A percentile compares a stretch with the other conserved stretches of the same genome.
These are phyloP conservation scores for Schizophyllum commune DNA, from an alignment of 1,284 basidiomycete genomes.

Conservation along the genomic window DNA sequence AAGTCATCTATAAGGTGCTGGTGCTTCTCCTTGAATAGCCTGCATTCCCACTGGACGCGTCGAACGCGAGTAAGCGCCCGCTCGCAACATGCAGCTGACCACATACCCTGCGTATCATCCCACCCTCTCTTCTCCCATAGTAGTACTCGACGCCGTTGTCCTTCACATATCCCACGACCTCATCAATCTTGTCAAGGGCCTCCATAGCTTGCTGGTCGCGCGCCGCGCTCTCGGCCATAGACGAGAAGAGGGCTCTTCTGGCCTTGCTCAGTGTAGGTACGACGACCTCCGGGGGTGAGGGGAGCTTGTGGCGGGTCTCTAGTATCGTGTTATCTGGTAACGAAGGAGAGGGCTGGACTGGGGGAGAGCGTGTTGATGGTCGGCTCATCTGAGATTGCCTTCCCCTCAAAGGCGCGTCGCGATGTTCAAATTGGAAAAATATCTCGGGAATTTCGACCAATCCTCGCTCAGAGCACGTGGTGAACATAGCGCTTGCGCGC, in stretches of 20 bases:
- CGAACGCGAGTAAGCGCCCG: neutral
- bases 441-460: neutral
- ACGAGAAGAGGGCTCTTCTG: neutral
- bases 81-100: neutral
- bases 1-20: conserved; percentile 46
- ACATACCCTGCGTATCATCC: neutral
- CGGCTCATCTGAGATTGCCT: neutral
- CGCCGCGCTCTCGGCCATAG: neutral
- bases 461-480: neutral
- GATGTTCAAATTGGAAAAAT: neutral
- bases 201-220: neutral
- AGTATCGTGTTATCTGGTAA: neutral
- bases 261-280: neutral
- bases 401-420: neutral
- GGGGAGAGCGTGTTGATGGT: neutral
- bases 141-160: neutral
- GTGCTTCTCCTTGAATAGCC: conserved; percentile 27
- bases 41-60: neutral
- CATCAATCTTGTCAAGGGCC: neutral
- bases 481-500: too few relatives aligned
- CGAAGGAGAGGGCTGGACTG: neutral
- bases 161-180: neutral
- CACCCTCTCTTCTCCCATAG: neutral
- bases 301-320: neutral
- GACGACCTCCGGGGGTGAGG: neutral